Evolutionary conservation across 257 asterid species (phyloP).

Genomic region (Jaltomata sinuosa): DNA sequence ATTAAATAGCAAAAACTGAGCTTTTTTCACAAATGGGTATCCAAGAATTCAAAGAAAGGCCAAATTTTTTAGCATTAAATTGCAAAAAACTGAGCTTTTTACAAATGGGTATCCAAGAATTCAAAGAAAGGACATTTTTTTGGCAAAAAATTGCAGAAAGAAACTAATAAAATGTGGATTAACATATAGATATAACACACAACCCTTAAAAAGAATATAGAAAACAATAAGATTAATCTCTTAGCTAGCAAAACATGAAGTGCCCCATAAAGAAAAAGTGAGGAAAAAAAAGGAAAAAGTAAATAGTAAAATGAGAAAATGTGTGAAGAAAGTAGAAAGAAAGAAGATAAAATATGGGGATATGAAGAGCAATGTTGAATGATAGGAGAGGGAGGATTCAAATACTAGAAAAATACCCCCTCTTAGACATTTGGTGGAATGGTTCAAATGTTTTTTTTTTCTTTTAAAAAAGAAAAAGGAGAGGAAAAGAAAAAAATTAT

Average conservation of each 20-base stretch:
- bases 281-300: not conserved
- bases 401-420: not conserved
- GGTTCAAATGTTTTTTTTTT: not conserved
- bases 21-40: not conserved
- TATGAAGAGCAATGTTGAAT: not conserved
- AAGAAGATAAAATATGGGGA: not conserved
- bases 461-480: no score
- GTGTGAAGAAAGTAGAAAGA: not conserved
- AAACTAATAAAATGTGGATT: not conserved
- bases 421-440: not conserved
- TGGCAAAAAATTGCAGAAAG: not conserved
- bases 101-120: not conserved
- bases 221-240: not conserved
- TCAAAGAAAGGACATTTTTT: not conserved
- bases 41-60: not conserved
- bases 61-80: not conserved
- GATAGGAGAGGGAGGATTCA: not conserved
- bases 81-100: not conserved
- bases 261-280: not conserved
- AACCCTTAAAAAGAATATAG: not conserved
- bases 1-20: not conserved
- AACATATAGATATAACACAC: not conserved
- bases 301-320: not conserved
- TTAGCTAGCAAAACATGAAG: not conserved
- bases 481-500: not conserved